Base-by-base conservation (phyloP, 208 protist genomes). In the Acanthamoeba lenticulata region DNA sequence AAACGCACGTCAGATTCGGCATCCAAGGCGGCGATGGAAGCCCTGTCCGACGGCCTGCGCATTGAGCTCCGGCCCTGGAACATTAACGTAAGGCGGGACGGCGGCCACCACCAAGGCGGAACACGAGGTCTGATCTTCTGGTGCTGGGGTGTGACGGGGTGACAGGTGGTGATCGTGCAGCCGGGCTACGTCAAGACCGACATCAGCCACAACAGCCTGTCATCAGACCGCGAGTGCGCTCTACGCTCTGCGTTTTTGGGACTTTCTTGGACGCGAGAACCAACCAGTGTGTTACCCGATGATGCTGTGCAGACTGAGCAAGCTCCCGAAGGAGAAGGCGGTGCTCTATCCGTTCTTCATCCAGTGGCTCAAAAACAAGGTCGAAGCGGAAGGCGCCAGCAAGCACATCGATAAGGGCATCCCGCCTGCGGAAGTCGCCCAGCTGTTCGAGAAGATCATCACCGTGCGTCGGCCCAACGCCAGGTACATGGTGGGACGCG, bases 341-440 rank as follows among this genome's bases (percentile, higher is more conserved):
- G 77, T 38, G 45, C 44, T 86, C n/a, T 86, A 86, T 27, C 77
- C 77, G 6, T 57, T 38, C 77, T 86, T 86, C 27, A 27, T 4
- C 9, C 77, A 57, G 77, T 86, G 77, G 77, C 77, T 86, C n/a
- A 34, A 24, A 27, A 27, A 60, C 24, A 86, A 86, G 45, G 44
- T 36, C 6, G 77, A 19, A 17, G 45, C 77, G 2, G 40, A 19
- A 57, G 77, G 77, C 13, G n/a, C 21, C 0, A 86, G 77, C 44
- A 21, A 60, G n/a, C 77, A 86, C 77, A 86, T 86, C 44, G 77
- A 86, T 11, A 5, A 86, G 27, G 77, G 77, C 77, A 86, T 86
- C 77, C 27, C 77, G 15, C 44, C 77, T 2, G 38, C 24, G n/a
- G 77, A 86, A 21, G 77, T 86, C 24, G 77, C 77, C 1, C 77